A percentile compares a stretch with the other conserved stretches of the same genome.
These are phyloP conservation scores for Penstemon newberryi DNA, from an alignment of 257 asterid genomes.

Conservation along the genomic window DNA sequence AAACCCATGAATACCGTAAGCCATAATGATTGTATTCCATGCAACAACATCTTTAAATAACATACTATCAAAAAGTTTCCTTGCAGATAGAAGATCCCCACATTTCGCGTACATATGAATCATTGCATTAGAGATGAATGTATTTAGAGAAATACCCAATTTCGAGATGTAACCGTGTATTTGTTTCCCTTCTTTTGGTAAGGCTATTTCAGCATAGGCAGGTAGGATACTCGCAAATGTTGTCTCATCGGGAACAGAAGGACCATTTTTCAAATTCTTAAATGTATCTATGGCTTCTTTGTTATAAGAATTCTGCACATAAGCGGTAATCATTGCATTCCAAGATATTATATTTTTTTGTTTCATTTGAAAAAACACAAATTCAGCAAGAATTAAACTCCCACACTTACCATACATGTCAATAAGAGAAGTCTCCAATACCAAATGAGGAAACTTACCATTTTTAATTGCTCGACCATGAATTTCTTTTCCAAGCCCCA, in stretches of 20 bases:
- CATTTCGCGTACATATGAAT: conserved; percentile 60
- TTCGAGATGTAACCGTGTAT: conserved; percentile 46
- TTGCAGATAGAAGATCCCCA: conserved; percentile 54
- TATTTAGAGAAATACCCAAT: conserved; percentile 36
- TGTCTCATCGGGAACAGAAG: conserved; percentile 45
- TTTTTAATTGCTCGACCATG: too few species aligned
- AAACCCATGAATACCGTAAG: conserved; percentile 61
- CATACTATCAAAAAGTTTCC: conserved; percentile 38
- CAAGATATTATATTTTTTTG: conserved; percentile 47
- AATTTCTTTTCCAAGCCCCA: too few species aligned
- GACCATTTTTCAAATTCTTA: conserved; percentile 30
- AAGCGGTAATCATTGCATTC: conserved; percentile 60
- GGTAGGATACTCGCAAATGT: conserved; percentile 45
- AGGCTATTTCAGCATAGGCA: conserved; percentile 57
- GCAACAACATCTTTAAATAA: conserved; percentile 49
- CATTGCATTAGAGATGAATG: background rate
- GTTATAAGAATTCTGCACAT: conserved; percentile 38
- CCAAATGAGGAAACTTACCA: too few species aligned
- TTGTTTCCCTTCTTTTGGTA: conserved; percentile 60
- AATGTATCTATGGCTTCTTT: conserved; percentile 46
- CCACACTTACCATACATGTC: conserved; percentile 63
- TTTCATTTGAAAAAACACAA: conserved; percentile 35
- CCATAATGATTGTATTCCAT: conserved; percentile 71
- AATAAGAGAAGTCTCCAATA: background rate
- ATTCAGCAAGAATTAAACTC: conserved; percentile 33